Conservation (phyloP, 2,329 filamentous ascomycete genomes). For the Botryotinia globosa region DNA sequence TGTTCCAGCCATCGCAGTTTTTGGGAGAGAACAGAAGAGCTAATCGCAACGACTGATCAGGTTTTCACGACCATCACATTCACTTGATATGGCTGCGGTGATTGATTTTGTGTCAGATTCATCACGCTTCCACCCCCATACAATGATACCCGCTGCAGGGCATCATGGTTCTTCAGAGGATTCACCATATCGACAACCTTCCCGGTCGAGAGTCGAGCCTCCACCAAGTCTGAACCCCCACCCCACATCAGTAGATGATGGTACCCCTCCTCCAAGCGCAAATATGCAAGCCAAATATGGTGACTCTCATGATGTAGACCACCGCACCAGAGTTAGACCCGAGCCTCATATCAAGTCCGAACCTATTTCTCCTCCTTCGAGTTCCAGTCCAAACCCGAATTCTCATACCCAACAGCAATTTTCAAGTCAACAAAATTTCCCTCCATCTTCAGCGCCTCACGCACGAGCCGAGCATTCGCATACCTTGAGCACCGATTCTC, state of each 20-base stretch:
- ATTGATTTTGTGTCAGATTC: constrained; percentile 74
- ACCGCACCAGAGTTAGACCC: constrained; percentile 22
- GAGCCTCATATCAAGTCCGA: constrained; percentile 27
- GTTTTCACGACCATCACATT: constrained; percentile 25
- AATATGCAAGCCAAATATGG: constrained; percentile 24
- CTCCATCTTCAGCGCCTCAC: constrained; percentile 24
- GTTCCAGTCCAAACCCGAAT: constrained; percentile 31
- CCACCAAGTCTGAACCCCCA: constrained; percentile 35
- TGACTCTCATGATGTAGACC: constrained; percentile 20
- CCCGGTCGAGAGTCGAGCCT: constrained; percentile 31
- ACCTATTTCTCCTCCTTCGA: constrained; percentile 34
- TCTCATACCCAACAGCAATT: constrained; percentile 30
- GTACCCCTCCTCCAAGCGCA: constrained; percentile 31
- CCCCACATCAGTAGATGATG: constrained; percentile 24
- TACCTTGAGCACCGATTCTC: constrained; percentile 10
- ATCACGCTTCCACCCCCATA: constrained; percentile 57
- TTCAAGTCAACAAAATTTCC: constrained; percentile 35
- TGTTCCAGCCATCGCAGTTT: constrained; percentile 13
- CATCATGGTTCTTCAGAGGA: constrained; percentile 46
- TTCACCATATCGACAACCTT: constrained; percentile 36
- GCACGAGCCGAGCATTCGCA: constrained; percentile 15
- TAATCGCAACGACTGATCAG: constrained; percentile 30
- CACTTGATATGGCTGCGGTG: constrained; percentile 57
- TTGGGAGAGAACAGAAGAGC: constrained; percentile 20
- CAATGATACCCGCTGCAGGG: constrained; percentile 58